These are phyloP conservation scores for Ophiostoma sp. DNA, from an alignment of 2,329 filamentous ascomycete genomes.

Conservation along the genomic window DNA sequence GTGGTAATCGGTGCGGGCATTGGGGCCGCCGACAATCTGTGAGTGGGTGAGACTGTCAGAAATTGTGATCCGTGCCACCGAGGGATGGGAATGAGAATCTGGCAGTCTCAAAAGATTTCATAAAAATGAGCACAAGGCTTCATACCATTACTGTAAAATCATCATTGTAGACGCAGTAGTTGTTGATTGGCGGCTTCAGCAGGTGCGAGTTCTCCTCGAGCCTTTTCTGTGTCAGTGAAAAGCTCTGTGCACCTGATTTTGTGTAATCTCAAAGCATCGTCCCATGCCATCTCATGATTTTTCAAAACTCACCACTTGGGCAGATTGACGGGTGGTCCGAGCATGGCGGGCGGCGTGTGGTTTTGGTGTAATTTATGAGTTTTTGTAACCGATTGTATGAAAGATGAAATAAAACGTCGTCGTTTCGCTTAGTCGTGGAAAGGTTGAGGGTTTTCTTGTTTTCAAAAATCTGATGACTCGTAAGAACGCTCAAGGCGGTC, in stretches of 20 bases:
- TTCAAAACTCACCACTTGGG: conserved; percentile 54
- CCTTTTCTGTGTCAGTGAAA: conserved; percentile 52
- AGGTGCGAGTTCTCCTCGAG: conserved; percentile 89
- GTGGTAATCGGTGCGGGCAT: conserved; percentile 96
- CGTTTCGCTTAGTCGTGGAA: background rate
- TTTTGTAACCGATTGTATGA: background rate
- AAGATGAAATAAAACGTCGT: background rate
- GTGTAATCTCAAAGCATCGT: background rate
- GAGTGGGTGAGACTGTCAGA: background rate
- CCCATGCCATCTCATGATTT: background rate
- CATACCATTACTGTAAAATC: conserved; percentile 77
- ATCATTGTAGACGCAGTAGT: conserved; percentile 93
- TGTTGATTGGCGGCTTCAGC: conserved; percentile 91
- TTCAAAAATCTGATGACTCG: background rate
- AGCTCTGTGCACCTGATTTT: background rate
- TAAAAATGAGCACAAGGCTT: background rate
- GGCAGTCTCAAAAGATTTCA: background rate
- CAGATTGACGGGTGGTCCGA: conserved; percentile 54
- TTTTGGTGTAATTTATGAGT: background rate
- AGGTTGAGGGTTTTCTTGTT: background rate
- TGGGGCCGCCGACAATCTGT: conserved; percentile 78
- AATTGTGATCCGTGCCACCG: background rate
- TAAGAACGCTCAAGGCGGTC: background rate
- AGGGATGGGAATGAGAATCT: background rate
- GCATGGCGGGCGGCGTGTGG: conserved; percentile 40